Evolutionary conservation across 306 rosid genomes (phyloP), one percentile per base, ranked within the genome.

Genomic region (Fragaria nilgerrensis): DNA sequence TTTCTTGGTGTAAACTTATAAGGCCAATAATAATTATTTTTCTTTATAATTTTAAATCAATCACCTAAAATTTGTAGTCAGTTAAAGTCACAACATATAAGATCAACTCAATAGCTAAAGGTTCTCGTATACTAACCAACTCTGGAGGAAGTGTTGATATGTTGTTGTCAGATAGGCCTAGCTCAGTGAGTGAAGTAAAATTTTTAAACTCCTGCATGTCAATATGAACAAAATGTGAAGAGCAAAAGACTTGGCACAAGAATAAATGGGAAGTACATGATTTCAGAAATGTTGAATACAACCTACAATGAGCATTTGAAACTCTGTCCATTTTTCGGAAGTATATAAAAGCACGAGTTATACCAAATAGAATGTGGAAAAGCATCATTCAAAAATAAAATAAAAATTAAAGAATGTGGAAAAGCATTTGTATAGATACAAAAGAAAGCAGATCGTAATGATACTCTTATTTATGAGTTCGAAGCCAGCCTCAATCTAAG

Each of bases 141-240:
- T 88, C 91, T 49, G 98, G 89, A 14, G 97, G 96, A 83, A 95
- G 93, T 70, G 77, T 68, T 22, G 95, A 89, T 73, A 95, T 89
- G 87, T 82, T 86, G 82, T 94, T 94, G 87, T 94, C 90, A 65
- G 97, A 92, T 64, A 94, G 84, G 80, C 83, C 95, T 70, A 92
- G 90, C 87, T 95, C 96, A 63, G 68, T 48, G 72, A 95, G 98
- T 79, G 93, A 85, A 75, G 87, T 75, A 53, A 84, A 87, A 86
- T 82, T 61, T 82, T 86, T 87, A 75, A 95, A 74, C 53, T 79
- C 97, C 98, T 95, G 93, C 85, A 79, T 79, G 70, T 66, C 79
- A 81, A 73, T 47, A 58, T 44, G 58, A 65, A 78, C 39, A 72
- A 36, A 76, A 74, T 48, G 49, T 5, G 48, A 74, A 55, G 16